phyloP scores from a whole-genome alignment of 495 filamentous ascomycete genomes.

The Cladorrhinum samala region DNA sequence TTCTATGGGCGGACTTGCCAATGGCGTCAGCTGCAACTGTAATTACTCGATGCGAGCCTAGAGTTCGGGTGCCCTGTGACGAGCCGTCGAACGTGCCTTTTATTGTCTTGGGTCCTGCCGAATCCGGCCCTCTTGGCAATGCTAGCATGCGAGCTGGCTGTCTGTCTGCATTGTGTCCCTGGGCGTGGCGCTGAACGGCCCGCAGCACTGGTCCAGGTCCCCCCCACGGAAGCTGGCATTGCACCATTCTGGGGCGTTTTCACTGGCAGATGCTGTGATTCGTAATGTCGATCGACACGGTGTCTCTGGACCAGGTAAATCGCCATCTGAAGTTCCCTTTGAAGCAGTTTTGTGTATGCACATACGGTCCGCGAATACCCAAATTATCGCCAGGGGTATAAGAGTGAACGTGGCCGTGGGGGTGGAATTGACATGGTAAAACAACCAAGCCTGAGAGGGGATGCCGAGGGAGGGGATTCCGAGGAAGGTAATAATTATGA shows the following conservation, averaged over 20 bases:
- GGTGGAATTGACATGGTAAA: no score
- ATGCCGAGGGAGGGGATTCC: no score
- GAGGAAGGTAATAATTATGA: no score
- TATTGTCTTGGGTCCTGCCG: slow-evolving; percentile 6
- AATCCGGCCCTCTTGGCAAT: slow-evolving; percentile 7
- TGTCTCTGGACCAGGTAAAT: neutral
- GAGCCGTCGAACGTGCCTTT: neutral
- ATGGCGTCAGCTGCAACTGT: slow-evolving; percentile 10
- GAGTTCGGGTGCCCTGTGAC: neutral
- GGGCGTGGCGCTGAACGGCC: no score
- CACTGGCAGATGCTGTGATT: neutral
- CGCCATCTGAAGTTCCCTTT: neutral
- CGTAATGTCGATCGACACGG: slow-evolving; percentile 3
- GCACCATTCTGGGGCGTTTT: slow-evolving; percentile 13
- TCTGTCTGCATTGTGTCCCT: neutral
- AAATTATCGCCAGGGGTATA: no score
- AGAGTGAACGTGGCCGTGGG: no score
- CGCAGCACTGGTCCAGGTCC: no score
- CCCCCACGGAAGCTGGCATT: slow-evolving; percentile 1
- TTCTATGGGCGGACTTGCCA: neutral
- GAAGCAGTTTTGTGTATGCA: no score
- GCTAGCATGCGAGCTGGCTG: neutral
- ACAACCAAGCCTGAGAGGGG: no score
- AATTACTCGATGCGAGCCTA: slow-evolving; percentile 5
- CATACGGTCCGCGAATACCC: no score